Base-by-base conservation (phyloP, 2,329 filamentous ascomycete genomes). In the Neospermospora avenae region DNA sequence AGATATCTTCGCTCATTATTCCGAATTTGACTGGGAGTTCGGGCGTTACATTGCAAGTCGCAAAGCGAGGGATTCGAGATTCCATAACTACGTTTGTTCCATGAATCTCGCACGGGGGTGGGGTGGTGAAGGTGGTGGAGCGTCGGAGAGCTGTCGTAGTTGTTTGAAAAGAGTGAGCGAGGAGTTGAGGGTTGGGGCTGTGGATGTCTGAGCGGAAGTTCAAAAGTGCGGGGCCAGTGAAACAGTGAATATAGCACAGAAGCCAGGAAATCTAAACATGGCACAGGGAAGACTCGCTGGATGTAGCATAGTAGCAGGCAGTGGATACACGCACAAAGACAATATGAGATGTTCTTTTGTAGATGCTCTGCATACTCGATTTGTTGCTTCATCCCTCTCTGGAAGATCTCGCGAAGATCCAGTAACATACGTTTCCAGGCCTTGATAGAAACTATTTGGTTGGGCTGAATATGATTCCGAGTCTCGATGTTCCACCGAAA, bases 341-440 rank as follows among this genome's bases (percentile, higher is more conserved):
- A 63, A 63, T 58, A 55, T 28, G 58, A 63, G 28, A 60, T 60
- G 55, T 60, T 60, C 58, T 46, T 60, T 60, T 58, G 59, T 58
- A 58, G 55, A 58, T 55, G 55, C 49, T 14, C 8, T 58, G 55
- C 59, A 61, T 58, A 34, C 28, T 2, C n/a, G 37, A 44, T 13
- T 45, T 25, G 8, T 2, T n/a, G n/a, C 3, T 6, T 10, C 10
- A 3, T 34, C 5, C 4, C 35, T 16, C 11, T n/a, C 14, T 49
- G 14, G 28, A 6, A 10, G 28, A 31, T 31, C 28, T 31, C 28
- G 6, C n/a, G n/a, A n/a, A n/a, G n/a, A n/a, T 31, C 28, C 28
- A 31, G 28, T 31, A 10, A 31, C n/a, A n/a, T n/a, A n/a, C n/a
- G n/a, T n/a, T n/a, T n/a, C n/a, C n/a, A n/a, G n/a, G n/a, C n/a